A percentile compares a stretch with the other conserved stretches of the same genome.
phyloP scores from a whole-genome alignment of 78 protist genomes.

The Dictyostelium intermedium region DNA sequence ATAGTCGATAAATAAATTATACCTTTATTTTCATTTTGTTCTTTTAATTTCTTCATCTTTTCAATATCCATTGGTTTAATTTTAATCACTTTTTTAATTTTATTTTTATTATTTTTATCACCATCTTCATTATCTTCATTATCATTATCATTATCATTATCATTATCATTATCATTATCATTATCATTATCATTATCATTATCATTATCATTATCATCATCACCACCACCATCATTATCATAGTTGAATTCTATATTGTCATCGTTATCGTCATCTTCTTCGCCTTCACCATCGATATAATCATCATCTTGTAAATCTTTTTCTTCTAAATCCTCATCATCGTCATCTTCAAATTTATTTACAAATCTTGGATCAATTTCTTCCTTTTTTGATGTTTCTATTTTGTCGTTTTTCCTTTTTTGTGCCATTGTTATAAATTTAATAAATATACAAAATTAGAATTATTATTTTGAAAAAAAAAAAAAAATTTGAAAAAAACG shows the following conservation, averaged over 20 bases:
- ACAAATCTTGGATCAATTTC: background rate
- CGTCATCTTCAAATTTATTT: background rate
- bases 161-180: background rate
- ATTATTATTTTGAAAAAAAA: too few relatives aligned
- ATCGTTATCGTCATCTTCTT: background rate
- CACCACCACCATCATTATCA: background rate
- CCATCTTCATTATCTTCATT: background rate
- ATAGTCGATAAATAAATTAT: slow-evolving; percentile 53
- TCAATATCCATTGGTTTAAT: slow-evolving; percentile 58
- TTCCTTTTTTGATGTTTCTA: background rate
- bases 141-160: background rate
- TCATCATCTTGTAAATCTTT: background rate
- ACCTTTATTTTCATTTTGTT: slow-evolving; percentile 66
- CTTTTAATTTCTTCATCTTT: slow-evolving; percentile 12
- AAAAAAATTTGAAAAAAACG: too few relatives aligned
- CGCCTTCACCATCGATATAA: background rate
- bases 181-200: slow-evolving; percentile 20
- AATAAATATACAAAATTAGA: background rate
- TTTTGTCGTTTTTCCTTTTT: background rate
- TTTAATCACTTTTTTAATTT: slow-evolving; percentile 14
- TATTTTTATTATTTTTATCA: background rate
- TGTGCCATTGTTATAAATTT: background rate
- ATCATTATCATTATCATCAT: slow-evolving; percentile 22
- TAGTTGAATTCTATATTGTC: background rate
- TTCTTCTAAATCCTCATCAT: background rate